A percentile compares a stretch with the other conserved stretches of the same genome.
Conservation (phyloP, 192 early-diverging fungal species). For the Cladochytrium replicatum region DNA sequence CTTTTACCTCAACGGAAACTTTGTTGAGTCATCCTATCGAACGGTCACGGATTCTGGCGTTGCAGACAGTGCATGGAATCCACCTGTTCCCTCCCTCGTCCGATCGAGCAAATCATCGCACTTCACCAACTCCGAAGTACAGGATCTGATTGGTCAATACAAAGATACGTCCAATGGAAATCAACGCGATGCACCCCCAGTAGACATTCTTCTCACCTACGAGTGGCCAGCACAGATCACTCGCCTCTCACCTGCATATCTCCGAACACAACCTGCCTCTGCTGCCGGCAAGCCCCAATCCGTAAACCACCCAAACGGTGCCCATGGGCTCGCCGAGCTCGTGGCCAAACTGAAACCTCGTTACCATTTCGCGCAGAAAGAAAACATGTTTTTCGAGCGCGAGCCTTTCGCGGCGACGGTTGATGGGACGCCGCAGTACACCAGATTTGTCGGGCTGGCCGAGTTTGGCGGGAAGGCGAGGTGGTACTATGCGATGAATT, state of each 20-base stretch:
- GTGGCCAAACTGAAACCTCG: slow-evolving; percentile 56
- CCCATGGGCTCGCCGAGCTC: slow-evolving; percentile 31
- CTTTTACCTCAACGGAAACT: slow-evolving; percentile 46
- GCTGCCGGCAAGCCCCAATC: slow-evolving; percentile 4
- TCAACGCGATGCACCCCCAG: no score
- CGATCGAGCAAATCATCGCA: no score
- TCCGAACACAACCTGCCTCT: no score
- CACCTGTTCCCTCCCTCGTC: no score
- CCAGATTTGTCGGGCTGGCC: slow-evolving; percentile 77
- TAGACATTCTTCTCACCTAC: slow-evolving; percentile 73
- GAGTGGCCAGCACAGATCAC: slow-evolving; percentile 68
- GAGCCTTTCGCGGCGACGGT: slow-evolving; percentile 62
- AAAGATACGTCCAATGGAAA: no score
- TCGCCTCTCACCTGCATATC: slow-evolving; percentile 7
- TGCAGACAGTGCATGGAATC: no score
- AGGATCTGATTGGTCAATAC: no score
- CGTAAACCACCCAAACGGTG: slow-evolving; percentile 10
- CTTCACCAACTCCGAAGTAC: no score
- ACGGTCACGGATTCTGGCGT: no score
- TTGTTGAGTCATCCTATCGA: no score
- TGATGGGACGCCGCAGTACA: slow-evolving; percentile 44
- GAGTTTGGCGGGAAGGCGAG: slow-evolving; percentile 56
- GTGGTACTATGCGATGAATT: no score
- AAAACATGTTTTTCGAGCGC: slow-evolving; percentile 63
- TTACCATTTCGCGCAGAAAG: slow-evolving; percentile 64